Evolutionary conservation across 1,284 basidiomycete genomes (phyloP).

Genomic region (Moesziomyces globuligerus): DNA sequence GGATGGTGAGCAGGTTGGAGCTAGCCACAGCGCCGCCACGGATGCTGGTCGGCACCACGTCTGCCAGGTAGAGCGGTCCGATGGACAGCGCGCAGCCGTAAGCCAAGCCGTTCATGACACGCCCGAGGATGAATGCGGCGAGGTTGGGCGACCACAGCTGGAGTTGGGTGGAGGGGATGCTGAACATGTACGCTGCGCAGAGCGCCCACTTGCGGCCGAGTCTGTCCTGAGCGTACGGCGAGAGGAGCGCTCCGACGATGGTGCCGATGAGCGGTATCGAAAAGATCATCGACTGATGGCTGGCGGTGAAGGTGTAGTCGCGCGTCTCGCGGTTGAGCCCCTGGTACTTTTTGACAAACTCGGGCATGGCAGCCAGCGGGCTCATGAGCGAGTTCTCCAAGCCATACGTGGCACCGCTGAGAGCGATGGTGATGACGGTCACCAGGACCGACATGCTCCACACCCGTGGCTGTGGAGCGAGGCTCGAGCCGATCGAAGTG

Average conservation of each 20-base stretch:
- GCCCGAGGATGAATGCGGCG: slow-evolving; percentile 52
- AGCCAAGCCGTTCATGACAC: slow-evolving; percentile 52
- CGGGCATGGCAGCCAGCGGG: slow-evolving; percentile 51
- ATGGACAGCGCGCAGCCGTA: slow-evolving; percentile 56
- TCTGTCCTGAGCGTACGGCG: slow-evolving; percentile 39
- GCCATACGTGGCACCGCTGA: slow-evolving; percentile 49
- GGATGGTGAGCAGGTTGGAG: slow-evolving; percentile 55
- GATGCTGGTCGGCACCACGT: slow-evolving; percentile 52
- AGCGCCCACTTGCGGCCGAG: slow-evolving; percentile 56
- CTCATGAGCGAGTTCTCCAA: slow-evolving; percentile 57
- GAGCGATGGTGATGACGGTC: slow-evolving; percentile 44
- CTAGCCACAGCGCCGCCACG: slow-evolving; percentile 51
- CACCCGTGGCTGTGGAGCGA: slow-evolving; percentile 7
- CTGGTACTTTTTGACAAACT: slow-evolving; percentile 52
- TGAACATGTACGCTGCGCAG: slow-evolving; percentile 49
- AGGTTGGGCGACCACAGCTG: slow-evolving; percentile 58
- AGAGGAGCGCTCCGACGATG: slow-evolving; percentile 49
- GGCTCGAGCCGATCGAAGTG: slow-evolving; percentile 7
- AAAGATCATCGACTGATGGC: slow-evolving; percentile 56
- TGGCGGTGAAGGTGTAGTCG: slow-evolving; percentile 51
- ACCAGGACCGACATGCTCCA: slow-evolving; percentile 41
- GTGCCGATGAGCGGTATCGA: slow-evolving; percentile 54
- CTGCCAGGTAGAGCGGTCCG: slow-evolving; percentile 53
- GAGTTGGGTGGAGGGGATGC: slow-evolving; percentile 52
- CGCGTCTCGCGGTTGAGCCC: slow-evolving; percentile 44